These are phyloP conservation scores for Pseudotulostoma volvatum DNA, from an alignment of 495 filamentous ascomycete genomes.

Conservation along the genomic window DNA sequence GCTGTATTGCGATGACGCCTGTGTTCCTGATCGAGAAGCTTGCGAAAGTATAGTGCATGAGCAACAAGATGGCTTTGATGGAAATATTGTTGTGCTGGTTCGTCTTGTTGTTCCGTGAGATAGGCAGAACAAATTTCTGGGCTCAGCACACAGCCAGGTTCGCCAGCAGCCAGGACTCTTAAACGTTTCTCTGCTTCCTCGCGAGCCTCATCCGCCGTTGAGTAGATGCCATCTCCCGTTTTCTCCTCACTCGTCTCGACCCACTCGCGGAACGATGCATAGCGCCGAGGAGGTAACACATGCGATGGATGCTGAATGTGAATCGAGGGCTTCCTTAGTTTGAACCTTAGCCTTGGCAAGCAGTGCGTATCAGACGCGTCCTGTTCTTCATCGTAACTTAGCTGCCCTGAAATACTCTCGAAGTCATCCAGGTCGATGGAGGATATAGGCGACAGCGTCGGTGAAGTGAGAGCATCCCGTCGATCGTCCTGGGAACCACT, in stretches of 20 bases:
- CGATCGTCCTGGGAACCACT: conserved; percentile 9
- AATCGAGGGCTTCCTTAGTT: conserved; percentile 35
- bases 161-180: conserved; percentile 49
- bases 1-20: conserved; percentile 44
- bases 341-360: conserved; percentile 33
- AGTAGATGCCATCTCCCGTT: conserved; percentile 21
- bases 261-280: conserved; percentile 40
- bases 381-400: conserved; percentile 4
- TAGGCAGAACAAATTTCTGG: conserved; percentile 55
- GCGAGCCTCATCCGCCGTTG: conserved; percentile 39
- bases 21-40: conserved; percentile 59
- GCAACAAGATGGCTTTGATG: conserved; percentile 73
- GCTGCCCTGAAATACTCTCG: neutral
- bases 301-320: conserved; percentile 37
- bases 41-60: conserved; percentile 66
- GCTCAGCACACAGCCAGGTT: conserved; percentile 61
- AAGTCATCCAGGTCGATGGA: neutral
- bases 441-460: conserved; percentile 5
- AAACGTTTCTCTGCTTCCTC: conserved; percentile 34
- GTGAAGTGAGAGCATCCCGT: conserved; percentile 12
- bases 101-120: conserved; percentile 56
- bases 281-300: conserved; percentile 25
- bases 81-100: conserved; percentile 59
- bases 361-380: conserved; percentile 5
- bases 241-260: conserved; percentile 29